Evolutionary conservation across 495 filamentous ascomycete species (phyloP), one percentile per base, ranked within the genome.

Genomic region (Neurospora sp.): DNA sequence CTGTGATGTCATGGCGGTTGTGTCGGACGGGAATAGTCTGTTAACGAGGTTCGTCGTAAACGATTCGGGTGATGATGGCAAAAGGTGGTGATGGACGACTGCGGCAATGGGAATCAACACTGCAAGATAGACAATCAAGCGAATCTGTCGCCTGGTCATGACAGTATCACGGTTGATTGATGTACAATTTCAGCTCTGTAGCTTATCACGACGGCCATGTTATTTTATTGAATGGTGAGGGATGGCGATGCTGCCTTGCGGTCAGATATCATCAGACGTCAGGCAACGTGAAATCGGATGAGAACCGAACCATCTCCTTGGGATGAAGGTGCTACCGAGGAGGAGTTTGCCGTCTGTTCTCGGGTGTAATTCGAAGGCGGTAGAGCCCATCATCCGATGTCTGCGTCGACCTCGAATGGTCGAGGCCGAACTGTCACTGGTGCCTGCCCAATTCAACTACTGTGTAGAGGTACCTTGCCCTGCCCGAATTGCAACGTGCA

Each of bases 41-140:
- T 62, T 27, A 16, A 62, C 27, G 39, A 37, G 12, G 12, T 44
- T 27, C 18, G 69, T 20, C 27, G 39, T 62, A 38, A 31, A 73
- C 42, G 73, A 70, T 75, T 16, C 44, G 69, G 23, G 18, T 14
- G 27, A 41, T 54, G 27, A 71, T 31, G 66, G 27, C 39, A 54
- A 48, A 70, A 73, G 35, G 20, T 70, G 73, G 37, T 74, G 69
- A 41, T 73, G 76, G 39, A 77, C 4, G 59, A 77, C 23, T 31
- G 76, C 73, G 16, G 73, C 72, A 18, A 74, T 46, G 20, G 77
- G 76, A 31, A 76, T 73, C 23, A 76, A 18, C 46, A 77, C 59
- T 48, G 62, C 74, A 18, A 75, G 69, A 31, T 69, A 66, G 42
- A 77, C 11, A 16, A 76, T 42, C 20, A 69, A 72, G 20, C 71